These are phyloP conservation scores for Endothia cerciana DNA, from an alignment of 2,329 filamentous ascomycete species.

Conservation along the genomic window DNA sequence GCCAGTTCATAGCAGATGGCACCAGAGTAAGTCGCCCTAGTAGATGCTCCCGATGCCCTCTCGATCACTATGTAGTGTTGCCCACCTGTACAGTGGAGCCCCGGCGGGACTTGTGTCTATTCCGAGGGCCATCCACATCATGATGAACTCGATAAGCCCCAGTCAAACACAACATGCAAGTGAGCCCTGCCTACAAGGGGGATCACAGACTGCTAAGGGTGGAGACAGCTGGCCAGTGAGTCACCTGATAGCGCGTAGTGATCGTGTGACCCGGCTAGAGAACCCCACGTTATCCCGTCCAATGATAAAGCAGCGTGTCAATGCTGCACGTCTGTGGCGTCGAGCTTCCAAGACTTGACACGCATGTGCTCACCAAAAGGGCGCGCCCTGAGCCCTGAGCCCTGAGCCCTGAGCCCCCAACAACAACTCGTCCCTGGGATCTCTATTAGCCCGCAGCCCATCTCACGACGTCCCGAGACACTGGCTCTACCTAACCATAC, in stretches of 20 bases:
- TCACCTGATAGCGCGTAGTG: constrained; percentile 26
- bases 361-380: background rate
- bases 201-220: too few species aligned
- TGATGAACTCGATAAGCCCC: background rate
- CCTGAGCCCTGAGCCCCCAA: background rate
- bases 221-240: background rate
- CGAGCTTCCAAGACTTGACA: background rate
- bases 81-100: background rate
- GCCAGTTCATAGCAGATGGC: background rate
- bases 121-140: background rate
- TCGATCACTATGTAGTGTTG: too few species aligned
- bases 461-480: background rate
- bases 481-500: background rate
- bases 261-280: background rate
- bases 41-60: too few species aligned
- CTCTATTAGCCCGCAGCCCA: background rate
- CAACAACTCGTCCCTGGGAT: background rate
- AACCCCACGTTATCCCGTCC: background rate
- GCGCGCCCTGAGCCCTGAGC: background rate
- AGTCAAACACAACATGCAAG: too few species aligned
- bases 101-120: background rate
- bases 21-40: background rate
- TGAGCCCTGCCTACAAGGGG: too few species aligned
- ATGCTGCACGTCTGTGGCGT: background rate
- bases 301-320: background rate